These are phyloP conservation scores for Pythium dissotocum DNA, from an alignment of 352 stramenopile genomes.

Conservation along the genomic window DNA sequence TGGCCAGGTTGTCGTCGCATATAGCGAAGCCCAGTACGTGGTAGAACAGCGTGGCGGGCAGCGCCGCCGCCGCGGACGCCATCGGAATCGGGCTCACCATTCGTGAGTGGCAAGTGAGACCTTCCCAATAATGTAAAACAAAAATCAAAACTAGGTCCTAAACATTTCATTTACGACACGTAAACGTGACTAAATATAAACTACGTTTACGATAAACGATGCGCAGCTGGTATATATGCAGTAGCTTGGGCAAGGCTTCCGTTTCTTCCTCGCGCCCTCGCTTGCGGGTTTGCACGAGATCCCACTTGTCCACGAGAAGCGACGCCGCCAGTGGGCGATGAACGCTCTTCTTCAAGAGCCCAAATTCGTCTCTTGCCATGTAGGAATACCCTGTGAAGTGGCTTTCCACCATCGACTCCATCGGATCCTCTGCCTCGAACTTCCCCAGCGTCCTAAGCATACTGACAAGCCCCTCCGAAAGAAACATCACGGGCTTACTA, in stretches of 20 bases:
- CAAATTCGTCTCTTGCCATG: neutral
- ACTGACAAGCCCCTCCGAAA: neutral
- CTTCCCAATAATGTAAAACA: too few species aligned
- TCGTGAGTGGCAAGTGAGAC: too few species aligned
- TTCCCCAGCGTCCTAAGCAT: neutral
- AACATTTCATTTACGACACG: too few species aligned
- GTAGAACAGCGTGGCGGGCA: conserved; percentile 19
- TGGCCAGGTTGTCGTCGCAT: conserved; percentile 4
- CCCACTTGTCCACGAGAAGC: neutral
- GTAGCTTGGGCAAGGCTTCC: too few species aligned
- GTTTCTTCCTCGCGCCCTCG: neutral
- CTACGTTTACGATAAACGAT: too few species aligned
- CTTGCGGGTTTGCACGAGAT: neutral
- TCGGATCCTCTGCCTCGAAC: neutral
- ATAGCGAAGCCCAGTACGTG: conserved; percentile 8
- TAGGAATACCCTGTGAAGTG: neutral
- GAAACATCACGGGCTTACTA: neutral
- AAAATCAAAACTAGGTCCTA: too few species aligned
- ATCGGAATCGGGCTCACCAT: too few species aligned
- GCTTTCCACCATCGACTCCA: neutral
- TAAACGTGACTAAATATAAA: too few species aligned
- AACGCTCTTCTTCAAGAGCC: neutral
- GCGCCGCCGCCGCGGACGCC: neutral
- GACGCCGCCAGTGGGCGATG: neutral
- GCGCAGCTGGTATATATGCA: too few species aligned